These are phyloP conservation scores for Achaetomiella virescens DNA, from an alignment of 495 filamentous ascomycete species.

Conservation along the genomic window DNA sequence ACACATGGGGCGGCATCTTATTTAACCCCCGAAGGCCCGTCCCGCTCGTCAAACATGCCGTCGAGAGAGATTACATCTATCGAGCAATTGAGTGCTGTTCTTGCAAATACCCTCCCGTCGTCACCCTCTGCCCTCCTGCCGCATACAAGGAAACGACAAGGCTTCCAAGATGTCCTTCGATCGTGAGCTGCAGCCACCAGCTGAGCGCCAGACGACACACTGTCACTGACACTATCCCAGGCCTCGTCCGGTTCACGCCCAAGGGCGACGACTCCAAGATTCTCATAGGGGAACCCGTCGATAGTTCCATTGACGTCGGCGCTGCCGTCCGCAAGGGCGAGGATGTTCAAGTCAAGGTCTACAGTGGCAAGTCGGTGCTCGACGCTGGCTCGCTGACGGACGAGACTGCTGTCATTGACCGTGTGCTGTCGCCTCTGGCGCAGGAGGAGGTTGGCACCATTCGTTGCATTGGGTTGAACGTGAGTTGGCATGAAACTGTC, in stretches of 20 bases:
- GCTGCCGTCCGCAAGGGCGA: slow-evolving; percentile 48
- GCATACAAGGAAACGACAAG: not conserved
- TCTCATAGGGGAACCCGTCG: slow-evolving; percentile 53
- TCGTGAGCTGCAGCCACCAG: not conserved
- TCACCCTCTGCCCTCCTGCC: not conserved
- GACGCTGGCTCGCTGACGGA: slow-evolving; percentile 45
- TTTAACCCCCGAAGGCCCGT: slow-evolving; percentile 2
- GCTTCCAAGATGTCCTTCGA: slow-evolving; percentile 6
- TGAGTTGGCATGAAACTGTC: too few relatives aligned
- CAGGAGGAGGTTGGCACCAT: slow-evolving; percentile 41
- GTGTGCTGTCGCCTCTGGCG: slow-evolving; percentile 51
- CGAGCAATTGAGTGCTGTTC: not conserved
- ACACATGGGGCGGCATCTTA: not conserved
- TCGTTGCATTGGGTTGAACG: slow-evolving; percentile 43
- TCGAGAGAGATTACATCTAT: not conserved
- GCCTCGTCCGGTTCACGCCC: slow-evolving; percentile 55
- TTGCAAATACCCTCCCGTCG: not conserved
- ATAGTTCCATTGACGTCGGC: slow-evolving; percentile 48
- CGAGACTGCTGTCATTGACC: slow-evolving; percentile 43
- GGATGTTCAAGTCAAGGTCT: slow-evolving; percentile 49
- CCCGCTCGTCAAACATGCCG: not conserved
- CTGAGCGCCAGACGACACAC: not conserved
- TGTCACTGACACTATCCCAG: slow-evolving; percentile 24
- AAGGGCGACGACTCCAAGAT: slow-evolving; percentile 45
- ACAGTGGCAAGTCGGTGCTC: slow-evolving; percentile 51